Evolutionary conservation across 1,284 basidiomycete genomes (phyloP), one percentile per base, ranked within the genome.

Genomic region (Abortiporus biennis): DNA sequence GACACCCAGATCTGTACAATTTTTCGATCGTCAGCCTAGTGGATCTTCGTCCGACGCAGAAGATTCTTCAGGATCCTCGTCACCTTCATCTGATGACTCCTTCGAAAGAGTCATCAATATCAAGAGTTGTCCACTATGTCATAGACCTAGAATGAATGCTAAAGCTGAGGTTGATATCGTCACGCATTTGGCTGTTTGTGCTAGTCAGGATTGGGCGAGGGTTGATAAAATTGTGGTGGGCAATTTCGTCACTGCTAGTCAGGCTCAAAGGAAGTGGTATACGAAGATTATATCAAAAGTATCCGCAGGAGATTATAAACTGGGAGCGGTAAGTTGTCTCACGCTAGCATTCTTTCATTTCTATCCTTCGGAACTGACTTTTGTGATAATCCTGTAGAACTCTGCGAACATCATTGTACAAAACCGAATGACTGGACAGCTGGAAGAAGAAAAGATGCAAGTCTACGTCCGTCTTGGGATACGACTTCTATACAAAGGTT

Each of bases 361-460:
- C n/a, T 22, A 30, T 36, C 35, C 36, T 42, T 9, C 32, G 40
- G 30, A 20, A 25, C 34, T 27, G 16, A 36, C 35, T 19, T 5
- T 19, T 21, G 16, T 25, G 3, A 34, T 15, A n/a, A n/a, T n/a
- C n/a, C n/a, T 24, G 11, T 51, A 90, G 87, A 90, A 94, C 55
- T 92, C 86, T 39, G 95, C 93, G 38, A 98, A 98, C 59, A 97
- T 98, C 49, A 90, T 97, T 47, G 92, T 96, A 0, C 92, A 96
- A 66, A 92, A 96, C 59, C 73, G 93, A 11, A 61, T 79, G 55
- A 94, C 91, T 1, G 95, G 96, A 0, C 88, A 92, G 61, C 61
- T 98, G 45, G 85, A 95, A 55, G 96, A 99, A 64, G 96, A 99
- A 66, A 98, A 98, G 71, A 96, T 95, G 86, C 86, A 93, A 58